A percentile compares a stretch with the other conserved stretches of the same genome.
Evolutionary conservation across 371 early-diverging fungal species (phyloP).

Genomic region (Mucor piriformis): DNA sequence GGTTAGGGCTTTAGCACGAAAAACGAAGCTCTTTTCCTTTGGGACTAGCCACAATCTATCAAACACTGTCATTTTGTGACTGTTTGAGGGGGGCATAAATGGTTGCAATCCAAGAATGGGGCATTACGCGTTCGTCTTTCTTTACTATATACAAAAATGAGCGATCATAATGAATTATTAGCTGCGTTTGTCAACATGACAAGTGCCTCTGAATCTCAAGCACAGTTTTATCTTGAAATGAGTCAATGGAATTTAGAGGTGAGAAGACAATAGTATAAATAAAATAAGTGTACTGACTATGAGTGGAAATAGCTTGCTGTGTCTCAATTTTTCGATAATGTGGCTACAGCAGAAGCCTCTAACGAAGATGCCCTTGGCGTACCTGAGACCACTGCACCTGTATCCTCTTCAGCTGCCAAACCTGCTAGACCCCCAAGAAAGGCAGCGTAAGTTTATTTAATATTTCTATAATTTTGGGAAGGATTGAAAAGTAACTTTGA

Average conservation of each 20-base stretch:
- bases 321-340: slow-evolving; percentile 32
- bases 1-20: too few relatives aligned
- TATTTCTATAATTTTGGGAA: too few relatives aligned
- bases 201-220: slow-evolving; percentile 59
- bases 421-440: slow-evolving; percentile 14
- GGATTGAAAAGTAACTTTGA: too few relatives aligned
- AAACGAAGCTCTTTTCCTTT: too few relatives aligned
- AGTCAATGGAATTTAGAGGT: slow-evolving; percentile 79
- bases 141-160: slow-evolving; percentile 32
- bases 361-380: not conserved
- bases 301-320: slow-evolving; percentile 26
- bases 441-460: slow-evolving; percentile 16
- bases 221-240: slow-evolving; percentile 75
- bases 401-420: slow-evolving; percentile 3
- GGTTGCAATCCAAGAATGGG: too few relatives aligned
- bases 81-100: too few relatives aligned
- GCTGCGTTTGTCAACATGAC: slow-evolving; percentile 65
- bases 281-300: not conserved
- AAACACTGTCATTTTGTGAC: too few relatives aligned
- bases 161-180: slow-evolving; percentile 61
- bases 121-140: not conserved
- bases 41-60: too few relatives aligned
- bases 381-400: slow-evolving; percentile 6
- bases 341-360: not conserved
- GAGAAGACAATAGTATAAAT: not conserved